These are phyloP conservation scores for Actinomucor elegans DNA, from an alignment of 371 early-diverging fungal species.

Conservation along the genomic window DNA sequence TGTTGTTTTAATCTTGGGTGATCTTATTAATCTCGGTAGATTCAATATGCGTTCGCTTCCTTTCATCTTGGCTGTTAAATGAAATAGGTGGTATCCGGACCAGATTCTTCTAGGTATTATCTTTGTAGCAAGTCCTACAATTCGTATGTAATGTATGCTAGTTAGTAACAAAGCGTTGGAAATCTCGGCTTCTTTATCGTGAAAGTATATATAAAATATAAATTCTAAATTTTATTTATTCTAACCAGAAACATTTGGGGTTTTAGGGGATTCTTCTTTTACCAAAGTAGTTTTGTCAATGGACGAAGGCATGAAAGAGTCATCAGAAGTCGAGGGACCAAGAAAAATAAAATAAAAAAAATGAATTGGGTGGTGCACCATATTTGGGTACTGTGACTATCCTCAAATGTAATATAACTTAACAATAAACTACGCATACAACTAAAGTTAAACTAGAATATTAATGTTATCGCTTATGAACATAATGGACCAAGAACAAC, in stretches of 20 bases:
- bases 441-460: no score
- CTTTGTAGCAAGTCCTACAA: slow-evolving; percentile 7
- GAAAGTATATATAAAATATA: background rate
- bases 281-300: slow-evolving; percentile 15
- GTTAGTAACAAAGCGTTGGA: background rate
- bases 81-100: slow-evolving; percentile 17
- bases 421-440: no score
- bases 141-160: background rate
- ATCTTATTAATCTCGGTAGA: slow-evolving; percentile 6
- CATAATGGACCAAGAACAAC: no score
- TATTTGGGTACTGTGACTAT: no score
- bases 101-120: slow-evolving; percentile 21
- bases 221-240: background rate
- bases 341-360: no score
- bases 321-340: slow-evolving; percentile 16
- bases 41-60: background rate
- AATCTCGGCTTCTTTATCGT: background rate
- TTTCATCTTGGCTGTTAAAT: background rate
- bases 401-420: no score
- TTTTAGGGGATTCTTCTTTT: slow-evolving; percentile 1
- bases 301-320: slow-evolving; percentile 25
- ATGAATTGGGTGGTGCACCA: no score
- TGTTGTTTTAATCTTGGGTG: slow-evolving; percentile 10
- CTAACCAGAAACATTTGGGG: slow-evolving; percentile 10
- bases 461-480: no score